phyloP scores from a whole-genome alignment of 2,329 filamentous ascomycete species.

The Plectosphaerella sp. region DNA sequence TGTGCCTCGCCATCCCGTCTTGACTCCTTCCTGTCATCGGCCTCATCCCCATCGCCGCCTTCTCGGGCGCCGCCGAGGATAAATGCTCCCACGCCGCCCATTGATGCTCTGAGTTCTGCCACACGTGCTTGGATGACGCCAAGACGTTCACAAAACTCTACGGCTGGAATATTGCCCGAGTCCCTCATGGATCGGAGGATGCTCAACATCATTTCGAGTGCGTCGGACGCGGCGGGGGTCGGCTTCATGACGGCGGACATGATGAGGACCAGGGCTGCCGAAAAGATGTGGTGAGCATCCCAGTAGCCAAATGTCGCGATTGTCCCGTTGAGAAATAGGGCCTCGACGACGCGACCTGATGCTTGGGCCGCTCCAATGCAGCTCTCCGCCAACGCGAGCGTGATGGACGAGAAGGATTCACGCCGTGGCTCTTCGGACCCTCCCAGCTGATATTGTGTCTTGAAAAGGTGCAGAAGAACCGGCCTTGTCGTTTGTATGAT shows the following conservation, averaged over 20 bases:
- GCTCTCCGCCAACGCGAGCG: conserved; percentile 23
- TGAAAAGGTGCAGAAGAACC: conserved; percentile 23
- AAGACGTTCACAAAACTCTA: conserved; percentile 21
- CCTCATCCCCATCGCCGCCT: too few species aligned
- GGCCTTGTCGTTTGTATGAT: conserved; percentile 28
- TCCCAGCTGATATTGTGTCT: conserved; percentile 13
- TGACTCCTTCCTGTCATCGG: too few species aligned
- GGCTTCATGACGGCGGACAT: conserved; percentile 29
- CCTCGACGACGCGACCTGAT: conserved; percentile 19
- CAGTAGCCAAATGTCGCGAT: conserved; percentile 25
- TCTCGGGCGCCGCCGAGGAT: not conserved
- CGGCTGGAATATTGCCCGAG: conserved; percentile 21
- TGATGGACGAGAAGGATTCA: conserved; percentile 23
- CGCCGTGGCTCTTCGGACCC: conserved; percentile 9
- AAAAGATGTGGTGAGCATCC: conserved; percentile 27
- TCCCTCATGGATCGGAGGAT: conserved; percentile 22
- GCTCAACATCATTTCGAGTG: conserved; percentile 21
- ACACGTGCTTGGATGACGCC: conserved; percentile 3
- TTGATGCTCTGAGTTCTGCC: not conserved
- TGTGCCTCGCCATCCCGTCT: not conserved
- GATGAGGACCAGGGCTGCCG: conserved; percentile 22
- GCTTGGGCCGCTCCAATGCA: conserved; percentile 25
- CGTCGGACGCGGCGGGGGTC: conserved; percentile 17
- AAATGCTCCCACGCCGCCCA: not conserved
- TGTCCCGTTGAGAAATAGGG: conserved; percentile 13